Evolutionary conservation across 225 moss, liverwort and hornwort genomes (phyloP), one percentile per base, ranked within the genome.

Genomic region (Thuidium tamariscinum): DNA sequence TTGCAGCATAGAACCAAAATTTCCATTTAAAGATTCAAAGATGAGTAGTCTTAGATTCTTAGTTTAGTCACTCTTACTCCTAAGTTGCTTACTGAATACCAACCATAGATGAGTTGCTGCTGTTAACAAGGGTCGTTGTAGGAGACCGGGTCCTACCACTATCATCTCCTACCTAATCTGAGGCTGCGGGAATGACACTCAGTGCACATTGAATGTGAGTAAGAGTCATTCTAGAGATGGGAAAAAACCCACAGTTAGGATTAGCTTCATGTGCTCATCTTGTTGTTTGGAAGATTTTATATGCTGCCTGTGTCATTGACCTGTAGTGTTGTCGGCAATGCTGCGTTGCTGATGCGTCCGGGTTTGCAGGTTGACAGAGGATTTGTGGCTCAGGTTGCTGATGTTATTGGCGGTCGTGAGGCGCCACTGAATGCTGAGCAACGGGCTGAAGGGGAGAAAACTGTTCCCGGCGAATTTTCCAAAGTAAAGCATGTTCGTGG

Each of bases 331-430:
- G 22, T 81, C 19, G 78, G 46, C 73, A 49, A 63, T 87, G 41
- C 74, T 87, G 36, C 55, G 86, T 82, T 83, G 83, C 81, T 88
- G 76, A 89, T 86, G 37, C 32, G 85, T 10, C 34, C 41, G 64
- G 82, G 15, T 79, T 71, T 64, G 61, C 94, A 97, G 97, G 96
- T 99, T 84, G 98, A 99, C 89, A 96, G 85, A 85, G 97, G 97
- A 16, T 99, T 99, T 91, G 98, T 99, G 66, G 98, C 98, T 68
- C 98, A 99, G 89, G 98, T 99, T 83, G 98, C 97, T 86, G 98
- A 99, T 90, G 98, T 99, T 84, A 77, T 95, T 37, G 93, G 96
- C 75, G 96, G 98, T 44, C 93, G 98, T 69, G 97, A 96, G 89
- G 95, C 93, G 23, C 92, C 97, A 23, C 57, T 99, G 83, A 99